Evolutionary conservation across 805 yeast species (phyloP).

Genomic region (Candida nemodendra): DNA sequence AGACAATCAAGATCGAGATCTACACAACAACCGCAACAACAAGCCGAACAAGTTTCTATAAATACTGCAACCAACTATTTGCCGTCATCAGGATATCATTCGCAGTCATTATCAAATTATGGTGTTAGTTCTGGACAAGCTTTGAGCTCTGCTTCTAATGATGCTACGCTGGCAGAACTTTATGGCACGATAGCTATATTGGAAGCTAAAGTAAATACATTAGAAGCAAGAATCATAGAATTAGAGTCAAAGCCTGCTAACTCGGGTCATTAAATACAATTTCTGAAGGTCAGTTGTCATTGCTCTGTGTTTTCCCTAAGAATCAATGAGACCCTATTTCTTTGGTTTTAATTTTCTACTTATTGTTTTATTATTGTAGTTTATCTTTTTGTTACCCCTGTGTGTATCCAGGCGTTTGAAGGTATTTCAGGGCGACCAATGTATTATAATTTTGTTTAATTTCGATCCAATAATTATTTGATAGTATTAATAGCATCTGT

Average conservation of each 20-base stretch:
- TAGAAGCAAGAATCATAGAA: conserved; percentile 19
- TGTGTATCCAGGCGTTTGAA: background rate
- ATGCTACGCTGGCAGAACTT: conserved; percentile 14
- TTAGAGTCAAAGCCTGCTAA: conserved; percentile 15
- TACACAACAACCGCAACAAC: conserved; percentile 12
- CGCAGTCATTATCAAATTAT: conserved; percentile 10
- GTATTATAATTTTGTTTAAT: background rate
- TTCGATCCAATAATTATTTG: too few relatives aligned
- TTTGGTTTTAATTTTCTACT: background rate
- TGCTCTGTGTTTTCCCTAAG: background rate
- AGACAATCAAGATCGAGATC: conserved; percentile 20
- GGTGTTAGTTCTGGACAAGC: conserved; percentile 7
- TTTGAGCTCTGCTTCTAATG: conserved; percentile 6
- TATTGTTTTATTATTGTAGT: conserved; percentile 1
- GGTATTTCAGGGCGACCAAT: background rate
- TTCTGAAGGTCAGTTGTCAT: background rate
- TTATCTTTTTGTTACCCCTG: background rate
- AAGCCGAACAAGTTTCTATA: conserved; percentile 11
- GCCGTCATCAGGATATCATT: conserved; percentile 9
- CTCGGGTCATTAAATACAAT: conserved; percentile 6
- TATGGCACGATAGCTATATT: conserved; percentile 20
- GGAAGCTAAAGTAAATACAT: conserved; percentile 19
- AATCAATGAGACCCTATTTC: background rate
- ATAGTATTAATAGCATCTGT: too few relatives aligned
- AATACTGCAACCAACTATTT: conserved; percentile 10